Evolutionary conservation across 2,329 filamentous ascomycete species (phyloP).

Genomic region (Fusarium gaditjirri): DNA sequence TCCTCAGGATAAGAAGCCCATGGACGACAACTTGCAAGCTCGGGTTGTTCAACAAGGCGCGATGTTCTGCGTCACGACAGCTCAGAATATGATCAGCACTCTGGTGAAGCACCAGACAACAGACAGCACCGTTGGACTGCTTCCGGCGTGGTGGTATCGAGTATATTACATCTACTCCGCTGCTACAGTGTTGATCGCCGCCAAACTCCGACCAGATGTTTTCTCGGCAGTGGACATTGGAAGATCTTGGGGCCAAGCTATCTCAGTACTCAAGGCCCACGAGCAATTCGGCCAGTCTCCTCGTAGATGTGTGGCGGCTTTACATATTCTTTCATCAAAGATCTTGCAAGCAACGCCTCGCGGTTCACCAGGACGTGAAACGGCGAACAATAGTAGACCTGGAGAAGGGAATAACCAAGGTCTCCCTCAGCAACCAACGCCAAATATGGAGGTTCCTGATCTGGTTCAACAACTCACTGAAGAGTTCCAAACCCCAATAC

Average conservation of each 20-base stretch:
- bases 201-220: slow-evolving; percentile 48
- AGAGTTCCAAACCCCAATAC: slow-evolving; percentile 37
- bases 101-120: slow-evolving; percentile 46
- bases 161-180: slow-evolving; percentile 53
- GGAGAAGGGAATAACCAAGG: not conserved
- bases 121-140: slow-evolving; percentile 48
- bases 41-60: slow-evolving; percentile 50
- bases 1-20: slow-evolving; percentile 2
- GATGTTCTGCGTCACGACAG: slow-evolving; percentile 48
- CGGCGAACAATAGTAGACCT: not conserved
- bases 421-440: not conserved
- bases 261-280: slow-evolving; percentile 47
- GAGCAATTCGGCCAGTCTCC: slow-evolving; percentile 50
- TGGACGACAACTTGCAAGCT: slow-evolving; percentile 39
- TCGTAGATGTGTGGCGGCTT: slow-evolving; percentile 47
- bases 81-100: slow-evolving; percentile 47
- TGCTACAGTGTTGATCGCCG: slow-evolving; percentile 50
- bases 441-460: slow-evolving; percentile 13
- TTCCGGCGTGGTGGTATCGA: slow-evolving; percentile 55
- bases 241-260: slow-evolving; percentile 48
- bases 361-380: not conserved
- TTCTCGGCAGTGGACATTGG: slow-evolving; percentile 44
- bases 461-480: slow-evolving; percentile 33
- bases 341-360: slow-evolving; percentile 41
- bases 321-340: slow-evolving; percentile 51